Base-by-base conservation (phyloP, 2,329 filamentous ascomycete species). In the Colletotrichum abscissum region DNA sequence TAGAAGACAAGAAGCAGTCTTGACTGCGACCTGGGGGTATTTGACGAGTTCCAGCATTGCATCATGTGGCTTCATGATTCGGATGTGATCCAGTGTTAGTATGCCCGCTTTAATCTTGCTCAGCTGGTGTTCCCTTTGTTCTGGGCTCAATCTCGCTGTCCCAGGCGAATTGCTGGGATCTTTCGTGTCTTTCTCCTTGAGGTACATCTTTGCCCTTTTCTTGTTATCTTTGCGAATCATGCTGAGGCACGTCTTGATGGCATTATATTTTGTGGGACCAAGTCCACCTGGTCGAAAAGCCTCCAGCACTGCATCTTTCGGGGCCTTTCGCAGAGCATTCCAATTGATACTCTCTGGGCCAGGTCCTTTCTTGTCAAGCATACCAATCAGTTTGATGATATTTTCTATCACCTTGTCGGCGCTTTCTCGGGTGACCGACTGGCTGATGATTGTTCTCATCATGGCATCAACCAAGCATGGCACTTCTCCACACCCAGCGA, bases 261-360 rank as follows among this genome's bases (percentile, higher is more conserved):
- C 87, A 65, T 88, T 91, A 72, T 90, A 92, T 81, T 95, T 97
- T 19, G 87, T 86, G n/a, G 89, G 88, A 2, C 91, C 92, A 2
- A 95, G 84, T 0, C 95, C 95, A 11, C 93, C 94, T 8, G 84
- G 82, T 76, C 90, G 91, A 78, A 97, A 95, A 0, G 93, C 89
- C 63, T 92, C 19, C 19, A 49, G 84, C 58, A 89, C 89, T n/a
- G 97, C 85, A 6, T 92, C 89, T 52, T 88, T 84, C 5, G 89
- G 81, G 1, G 91, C 89, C 30, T 84, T 81, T 26, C 91, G 89
- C 1, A 95, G 92, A 11, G 89, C 90, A 76, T 94, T 90, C 92
- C 93, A 96, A 79, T 95, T 86, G 8, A 95, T 92, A 67, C 92
- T 94, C 3, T 92, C 92, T 76, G 92, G 91, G 5, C 92, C 92